Evolutionary conservation across 2,329 filamentous ascomycete genomes (phyloP).

Genomic region (Juglanconis oblonga): DNA sequence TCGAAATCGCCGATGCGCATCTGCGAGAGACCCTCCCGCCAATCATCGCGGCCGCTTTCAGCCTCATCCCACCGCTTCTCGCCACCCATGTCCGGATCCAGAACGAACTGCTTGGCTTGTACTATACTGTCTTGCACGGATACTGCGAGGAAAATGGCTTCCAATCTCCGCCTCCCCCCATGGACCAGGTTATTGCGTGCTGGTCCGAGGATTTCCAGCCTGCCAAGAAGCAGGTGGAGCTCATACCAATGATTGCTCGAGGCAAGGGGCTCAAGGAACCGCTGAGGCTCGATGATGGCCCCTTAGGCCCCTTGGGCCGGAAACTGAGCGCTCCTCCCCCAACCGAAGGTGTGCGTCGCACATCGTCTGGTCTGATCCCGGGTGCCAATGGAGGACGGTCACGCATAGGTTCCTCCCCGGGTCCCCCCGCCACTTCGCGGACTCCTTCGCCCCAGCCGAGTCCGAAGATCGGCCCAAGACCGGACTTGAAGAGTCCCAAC

Average conservation of each 20-base stretch:
- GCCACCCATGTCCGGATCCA: conserved; percentile 71
- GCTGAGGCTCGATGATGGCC: conserved; percentile 34
- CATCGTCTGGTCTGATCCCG: conserved; percentile 43
- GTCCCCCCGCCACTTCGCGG: conserved; percentile 12
- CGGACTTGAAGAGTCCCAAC: conserved; percentile 26
- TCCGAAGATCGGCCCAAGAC: conserved; percentile 26
- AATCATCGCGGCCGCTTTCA: conserved; percentile 68
- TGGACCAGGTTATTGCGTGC: conserved; percentile 65
- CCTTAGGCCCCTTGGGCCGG: conserved; percentile 23
- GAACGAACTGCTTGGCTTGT: conserved; percentile 71
- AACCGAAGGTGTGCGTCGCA: conserved; percentile 33
- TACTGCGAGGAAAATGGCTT: conserved; percentile 69
- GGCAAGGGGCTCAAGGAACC: conserved; percentile 63
- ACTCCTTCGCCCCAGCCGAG: conserved; percentile 27
- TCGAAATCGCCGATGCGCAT: conserved; percentile 71
- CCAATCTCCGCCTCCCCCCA: conserved; percentile 68
- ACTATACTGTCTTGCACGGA: conserved; percentile 73
- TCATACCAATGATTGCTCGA: conserved; percentile 59
- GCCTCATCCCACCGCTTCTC: conserved; percentile 70
- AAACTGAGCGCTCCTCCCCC: conserved; percentile 18
- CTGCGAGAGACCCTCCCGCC: conserved; percentile 69
- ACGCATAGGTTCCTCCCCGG: conserved; percentile 34
- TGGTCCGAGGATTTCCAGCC: conserved; percentile 65
- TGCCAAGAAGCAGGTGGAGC: conserved; percentile 64
- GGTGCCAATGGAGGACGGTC: conserved; percentile 26